phyloP scores from a whole-genome alignment of 2,329 filamentous ascomycete species.

The Lasiodiplodia citricola region DNA sequence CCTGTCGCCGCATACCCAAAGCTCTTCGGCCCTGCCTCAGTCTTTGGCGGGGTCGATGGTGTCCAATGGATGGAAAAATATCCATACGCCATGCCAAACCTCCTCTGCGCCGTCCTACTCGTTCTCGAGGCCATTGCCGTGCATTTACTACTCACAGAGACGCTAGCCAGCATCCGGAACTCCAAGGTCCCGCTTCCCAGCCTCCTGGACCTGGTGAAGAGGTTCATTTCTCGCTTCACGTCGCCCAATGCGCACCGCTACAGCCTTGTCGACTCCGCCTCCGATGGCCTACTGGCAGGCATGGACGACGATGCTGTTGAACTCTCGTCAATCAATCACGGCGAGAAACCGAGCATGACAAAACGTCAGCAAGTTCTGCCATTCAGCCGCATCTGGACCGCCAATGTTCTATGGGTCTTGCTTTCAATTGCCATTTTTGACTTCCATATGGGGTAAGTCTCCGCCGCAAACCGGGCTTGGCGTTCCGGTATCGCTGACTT shows the following conservation, averaged over 20 bases:
- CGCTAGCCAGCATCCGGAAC: conserved; percentile 33
- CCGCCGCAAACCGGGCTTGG: neutral
- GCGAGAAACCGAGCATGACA: conserved; percentile 35
- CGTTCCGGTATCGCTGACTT: neutral
- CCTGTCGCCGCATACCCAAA: conserved; percentile 61
- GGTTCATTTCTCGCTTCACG: conserved; percentile 21
- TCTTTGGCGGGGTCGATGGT: conserved; percentile 59
- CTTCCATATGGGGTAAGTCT: conserved; percentile 64
- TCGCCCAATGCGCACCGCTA: conserved; percentile 8
- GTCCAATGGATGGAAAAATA: conserved; percentile 66
- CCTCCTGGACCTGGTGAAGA: conserved; percentile 7
- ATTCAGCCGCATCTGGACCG: conserved; percentile 59
- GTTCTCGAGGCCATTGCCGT: conserved; percentile 59
- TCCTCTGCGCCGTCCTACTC: conserved; percentile 64
- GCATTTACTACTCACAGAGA: conserved; percentile 66
- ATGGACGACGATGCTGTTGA: conserved; percentile 38
- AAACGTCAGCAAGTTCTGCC: conserved; percentile 50
- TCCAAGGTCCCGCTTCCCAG: conserved; percentile 2
- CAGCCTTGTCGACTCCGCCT: conserved; percentile 20
- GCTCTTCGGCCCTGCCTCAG: conserved; percentile 62
- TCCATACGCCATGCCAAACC: conserved; percentile 68
- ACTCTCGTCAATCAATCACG: conserved; percentile 38
- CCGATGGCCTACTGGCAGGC: conserved; percentile 31
- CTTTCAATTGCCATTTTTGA: conserved; percentile 71
- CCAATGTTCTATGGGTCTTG: conserved; percentile 62